These are phyloP conservation scores for Panellus pusillus DNA, from an alignment of 768 basidiomycete genomes.

Conservation along the genomic window DNA sequence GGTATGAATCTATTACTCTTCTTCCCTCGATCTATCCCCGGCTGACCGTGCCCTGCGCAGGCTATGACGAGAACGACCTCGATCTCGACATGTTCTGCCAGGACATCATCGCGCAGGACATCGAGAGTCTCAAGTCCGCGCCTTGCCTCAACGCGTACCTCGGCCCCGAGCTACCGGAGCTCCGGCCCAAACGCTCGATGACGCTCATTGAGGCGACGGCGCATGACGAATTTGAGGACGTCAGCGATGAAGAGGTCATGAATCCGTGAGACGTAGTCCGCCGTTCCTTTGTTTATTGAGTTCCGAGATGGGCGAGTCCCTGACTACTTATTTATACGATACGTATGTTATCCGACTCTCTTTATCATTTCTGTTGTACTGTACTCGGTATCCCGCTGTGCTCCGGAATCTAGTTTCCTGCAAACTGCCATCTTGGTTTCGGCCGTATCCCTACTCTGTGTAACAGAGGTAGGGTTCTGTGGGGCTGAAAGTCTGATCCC, in stretches of 20 bases:
- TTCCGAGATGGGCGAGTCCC: no score
- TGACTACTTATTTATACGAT: slow-evolving; percentile 10
- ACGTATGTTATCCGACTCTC: slow-evolving; percentile 1
- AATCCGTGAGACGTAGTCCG: background rate
- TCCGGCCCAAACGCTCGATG: slow-evolving; percentile 16
- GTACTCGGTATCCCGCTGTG: slow-evolving; percentile 11
- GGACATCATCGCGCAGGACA: slow-evolving; percentile 55
- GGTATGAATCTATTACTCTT: slow-evolving; percentile 35
- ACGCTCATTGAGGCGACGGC: slow-evolving; percentile 18
- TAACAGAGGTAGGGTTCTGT: no score
- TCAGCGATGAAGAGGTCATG: slow-evolving; percentile 18
- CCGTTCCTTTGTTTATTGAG: background rate
- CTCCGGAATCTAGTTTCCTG: background rate
- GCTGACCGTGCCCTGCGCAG: slow-evolving; percentile 26
- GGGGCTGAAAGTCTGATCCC: no score
- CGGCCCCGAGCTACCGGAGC: slow-evolving; percentile 26
- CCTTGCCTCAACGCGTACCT: slow-evolving; percentile 52
- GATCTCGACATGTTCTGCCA: slow-evolving; percentile 66
- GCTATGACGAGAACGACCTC: slow-evolving; percentile 71
- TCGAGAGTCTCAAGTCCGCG: slow-evolving; percentile 52
- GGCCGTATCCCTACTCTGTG: no score
- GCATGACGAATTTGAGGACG: slow-evolving; percentile 21
- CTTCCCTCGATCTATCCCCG: background rate
- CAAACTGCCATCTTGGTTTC: background rate
- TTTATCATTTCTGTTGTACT: background rate